Conservation (phyloP, 495 filamentous ascomycete genomes). For the Penicillium daleae region DNA sequence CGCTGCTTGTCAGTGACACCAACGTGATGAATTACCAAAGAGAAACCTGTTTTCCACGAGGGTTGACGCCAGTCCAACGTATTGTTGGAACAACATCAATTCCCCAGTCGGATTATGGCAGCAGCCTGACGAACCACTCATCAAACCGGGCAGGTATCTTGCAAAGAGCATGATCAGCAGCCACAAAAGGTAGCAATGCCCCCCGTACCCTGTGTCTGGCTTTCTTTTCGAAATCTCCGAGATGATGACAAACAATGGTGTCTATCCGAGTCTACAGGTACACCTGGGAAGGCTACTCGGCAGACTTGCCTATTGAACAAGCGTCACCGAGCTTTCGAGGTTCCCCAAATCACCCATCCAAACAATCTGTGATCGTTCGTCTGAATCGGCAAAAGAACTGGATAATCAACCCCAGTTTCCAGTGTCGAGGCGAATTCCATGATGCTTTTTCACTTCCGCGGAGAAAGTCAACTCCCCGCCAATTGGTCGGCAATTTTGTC, state of each 20-base stretch:
- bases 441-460: not conserved
- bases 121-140: not conserved
- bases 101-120: not conserved
- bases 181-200: not conserved
- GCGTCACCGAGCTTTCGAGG: not conserved
- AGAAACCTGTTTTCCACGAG: not conserved
- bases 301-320: not conserved
- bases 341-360: not conserved
- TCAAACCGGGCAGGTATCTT: not conserved
- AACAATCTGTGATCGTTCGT: not conserved
- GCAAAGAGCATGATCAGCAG: not conserved
- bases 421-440: not conserved
- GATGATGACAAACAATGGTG: not conserved
- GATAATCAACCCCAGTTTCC: not conserved
- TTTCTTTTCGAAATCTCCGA: not conserved
- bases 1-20: not conserved
- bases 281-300: not conserved
- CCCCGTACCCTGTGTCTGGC: not conserved
- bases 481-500: conserved; percentile 25
- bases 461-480: not conserved
- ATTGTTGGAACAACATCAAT: not conserved
- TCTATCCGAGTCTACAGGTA: not conserved
- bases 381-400: not conserved
- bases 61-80: not conserved
- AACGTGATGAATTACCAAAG: not conserved